phyloP scores from a whole-genome alignment of 805 yeast species.

The Yarrowia deformans region DNA sequence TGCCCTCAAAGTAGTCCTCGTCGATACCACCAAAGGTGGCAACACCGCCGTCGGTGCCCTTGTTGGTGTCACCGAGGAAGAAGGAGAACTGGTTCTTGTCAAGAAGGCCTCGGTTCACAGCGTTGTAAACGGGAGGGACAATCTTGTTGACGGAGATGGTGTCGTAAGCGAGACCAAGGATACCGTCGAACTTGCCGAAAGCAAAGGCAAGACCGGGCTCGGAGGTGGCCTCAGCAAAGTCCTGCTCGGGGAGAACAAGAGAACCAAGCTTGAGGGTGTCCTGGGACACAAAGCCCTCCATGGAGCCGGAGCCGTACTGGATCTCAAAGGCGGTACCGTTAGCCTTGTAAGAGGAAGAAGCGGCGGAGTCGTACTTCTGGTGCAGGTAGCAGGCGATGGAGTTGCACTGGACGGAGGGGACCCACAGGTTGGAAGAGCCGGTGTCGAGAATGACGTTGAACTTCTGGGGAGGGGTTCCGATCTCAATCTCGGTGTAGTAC shows the following conservation, averaged over 20 bases:
- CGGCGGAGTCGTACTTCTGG: slow-evolving; percentile 82
- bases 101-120: slow-evolving; percentile 78
- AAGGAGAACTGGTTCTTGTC: slow-evolving; percentile 89
- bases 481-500: slow-evolving; percentile 86
- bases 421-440: slow-evolving; percentile 97
- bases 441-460: slow-evolving; percentile 96
- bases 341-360: slow-evolving; percentile 81
- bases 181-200: slow-evolving; percentile 98
- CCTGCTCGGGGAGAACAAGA: slow-evolving; percentile 83
- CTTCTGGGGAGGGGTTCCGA: slow-evolving; percentile 93
- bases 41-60: slow-evolving; percentile 78
- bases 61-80: slow-evolving; percentile 80
- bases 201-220: slow-evolving; percentile 99
- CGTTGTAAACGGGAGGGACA: slow-evolving; percentile 94
- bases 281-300: slow-evolving; percentile 90
- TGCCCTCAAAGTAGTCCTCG: slow-evolving; percentile 74
- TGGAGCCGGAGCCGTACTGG: slow-evolving; percentile 90
- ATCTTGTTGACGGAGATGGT: slow-evolving; percentile 86
- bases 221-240: slow-evolving; percentile 94
- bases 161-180: slow-evolving; percentile 92
- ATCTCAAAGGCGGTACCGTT: slow-evolving; percentile 88
- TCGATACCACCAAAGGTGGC: slow-evolving; percentile 97
- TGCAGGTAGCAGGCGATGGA: slow-evolving; percentile 96
- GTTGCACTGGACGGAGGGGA: slow-evolving; percentile 86
- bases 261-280: slow-evolving; percentile 85